Conservation (phyloP, 805 yeast species). For the Torulaspora indica region DNA sequence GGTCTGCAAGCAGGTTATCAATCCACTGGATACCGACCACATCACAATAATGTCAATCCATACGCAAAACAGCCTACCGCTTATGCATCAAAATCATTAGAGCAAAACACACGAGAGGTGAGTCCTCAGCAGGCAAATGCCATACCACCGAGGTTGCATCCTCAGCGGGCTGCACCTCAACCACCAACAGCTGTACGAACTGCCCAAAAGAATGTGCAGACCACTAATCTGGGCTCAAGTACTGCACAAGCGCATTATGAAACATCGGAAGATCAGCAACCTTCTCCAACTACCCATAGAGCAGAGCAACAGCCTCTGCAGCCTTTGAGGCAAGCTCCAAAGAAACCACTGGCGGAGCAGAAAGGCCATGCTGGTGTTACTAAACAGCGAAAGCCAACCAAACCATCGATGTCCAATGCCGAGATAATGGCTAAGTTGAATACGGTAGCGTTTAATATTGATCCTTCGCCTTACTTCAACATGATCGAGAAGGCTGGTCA, state of each 20-base stretch:
- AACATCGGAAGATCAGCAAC: background rate
- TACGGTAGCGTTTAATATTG: conserved; percentile 74
- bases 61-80: conserved; percentile 17
- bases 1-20: conserved; percentile 13
- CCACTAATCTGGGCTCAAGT: background rate
- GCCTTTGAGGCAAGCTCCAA: conserved; percentile 33
- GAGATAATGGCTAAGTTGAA: conserved; percentile 78
- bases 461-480: conserved; percentile 79
- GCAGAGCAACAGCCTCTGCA: conserved; percentile 27
- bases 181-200: conserved; percentile 17
- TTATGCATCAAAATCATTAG: conserved; percentile 5
- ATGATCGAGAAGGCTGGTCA: conserved; percentile 88
- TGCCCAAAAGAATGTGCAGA: conserved; percentile 1
- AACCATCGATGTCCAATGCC: conserved; percentile 71
- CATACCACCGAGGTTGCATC: conserved; percentile 23
- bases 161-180: conserved; percentile 26
- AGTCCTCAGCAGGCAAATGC: conserved; percentile 10
- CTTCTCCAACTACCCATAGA: conserved; percentile 9
- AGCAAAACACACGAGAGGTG: conserved; percentile 6
- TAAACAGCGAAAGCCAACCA: conserved; percentile 46
- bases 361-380: conserved; percentile 33
- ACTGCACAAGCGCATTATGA: background rate
- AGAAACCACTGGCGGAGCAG: conserved; percentile 23
- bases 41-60: conserved; percentile 27
- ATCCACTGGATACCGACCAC: conserved; percentile 18